Evolutionary conservation across 495 filamentous ascomycete species (phyloP).

Genomic region (Trichodelitschia bisporula): DNA sequence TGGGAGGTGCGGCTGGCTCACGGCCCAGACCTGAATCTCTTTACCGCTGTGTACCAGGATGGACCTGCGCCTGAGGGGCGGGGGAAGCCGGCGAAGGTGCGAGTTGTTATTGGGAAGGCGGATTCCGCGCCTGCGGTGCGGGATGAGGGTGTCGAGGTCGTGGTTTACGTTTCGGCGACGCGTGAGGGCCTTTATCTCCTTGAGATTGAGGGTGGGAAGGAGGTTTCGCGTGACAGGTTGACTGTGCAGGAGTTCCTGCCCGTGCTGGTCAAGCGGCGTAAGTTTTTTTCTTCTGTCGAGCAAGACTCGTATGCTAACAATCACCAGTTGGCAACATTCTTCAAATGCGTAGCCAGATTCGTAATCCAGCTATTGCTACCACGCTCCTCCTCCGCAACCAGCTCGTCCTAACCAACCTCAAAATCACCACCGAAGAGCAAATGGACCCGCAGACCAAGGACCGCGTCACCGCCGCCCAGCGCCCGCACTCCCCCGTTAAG

Average conservation of each 20-base stretch:
- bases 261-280: conserved; percentile 42
- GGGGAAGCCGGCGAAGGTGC: conserved; percentile 21
- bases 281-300: conserved; percentile 10
- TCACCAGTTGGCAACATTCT: conserved; percentile 35
- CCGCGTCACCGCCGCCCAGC: too few species aligned
- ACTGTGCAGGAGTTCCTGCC: conserved; percentile 40
- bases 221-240: conserved; percentile 40
- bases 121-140: conserved; percentile 30
- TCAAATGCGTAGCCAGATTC: conserved; percentile 39
- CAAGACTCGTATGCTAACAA: conserved; percentile 3
- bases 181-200: conserved; percentile 25
- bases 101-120: conserved; percentile 32
- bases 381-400: conserved; percentile 40
- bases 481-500: conserved; percentile 71
- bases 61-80: conserved; percentile 13
- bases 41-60: conserved; percentile 59
- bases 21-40: conserved; percentile 31
- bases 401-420: conserved; percentile 50
- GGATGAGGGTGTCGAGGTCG: conserved; percentile 44
- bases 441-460: conserved; percentile 32
- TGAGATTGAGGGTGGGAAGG: conserved; percentile 35
- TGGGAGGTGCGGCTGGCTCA: conserved; percentile 50
- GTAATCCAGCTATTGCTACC: conserved; percentile 39
- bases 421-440: conserved; percentile 22
- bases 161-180: conserved; percentile 22